These are phyloP conservation scores for Salvia hispanica DNA, from an alignment of 257 asterid species.

Conservation along the genomic window DNA sequence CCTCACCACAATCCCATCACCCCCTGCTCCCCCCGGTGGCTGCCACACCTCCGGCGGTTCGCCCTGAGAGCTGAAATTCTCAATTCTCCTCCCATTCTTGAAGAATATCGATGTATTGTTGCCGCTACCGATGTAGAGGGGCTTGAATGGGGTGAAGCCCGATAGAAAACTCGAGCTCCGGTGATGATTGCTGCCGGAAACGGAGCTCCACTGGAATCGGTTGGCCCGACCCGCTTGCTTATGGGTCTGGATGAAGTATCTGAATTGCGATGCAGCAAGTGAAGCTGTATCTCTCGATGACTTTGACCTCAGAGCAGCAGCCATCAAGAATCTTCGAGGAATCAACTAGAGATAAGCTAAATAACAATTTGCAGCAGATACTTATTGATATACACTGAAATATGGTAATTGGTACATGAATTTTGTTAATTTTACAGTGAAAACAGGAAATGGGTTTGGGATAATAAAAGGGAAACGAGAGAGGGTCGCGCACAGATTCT, in stretches of 20 bases:
- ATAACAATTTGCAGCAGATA: constrained; percentile 18
- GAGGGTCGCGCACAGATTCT: constrained; percentile 26
- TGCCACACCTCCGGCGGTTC: constrained; percentile 99
- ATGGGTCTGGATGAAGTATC: constrained; percentile 64
- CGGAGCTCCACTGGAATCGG: constrained; percentile 52
- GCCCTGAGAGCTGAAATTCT: constrained; percentile 60
- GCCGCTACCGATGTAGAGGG: constrained; percentile 43
- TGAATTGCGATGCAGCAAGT: constrained; percentile 67
- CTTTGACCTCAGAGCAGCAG: constrained; percentile 85
- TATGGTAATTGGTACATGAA: constrained; percentile 18
- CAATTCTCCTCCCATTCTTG: constrained; percentile 39
- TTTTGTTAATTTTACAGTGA: constrained; percentile 16
- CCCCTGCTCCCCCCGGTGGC: constrained; percentile 64
- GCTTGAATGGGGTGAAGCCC: constrained; percentile 55
- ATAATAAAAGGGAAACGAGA: constrained; percentile 11
- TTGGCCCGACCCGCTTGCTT: constrained; percentile 60
- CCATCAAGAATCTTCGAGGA: constrained; percentile 53
- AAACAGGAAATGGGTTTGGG: constrained; percentile 29
- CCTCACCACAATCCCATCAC: constrained; percentile 72
- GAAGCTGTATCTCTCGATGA: constrained; percentile 68
- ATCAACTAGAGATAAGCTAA: constrained; percentile 5
- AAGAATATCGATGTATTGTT: constrained; percentile 33
- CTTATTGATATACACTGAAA: constrained; percentile 25
- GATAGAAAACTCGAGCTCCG: constrained; percentile 38
- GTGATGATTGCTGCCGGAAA: constrained; percentile 35